phyloP scores from a whole-genome alignment of 345 rosid species.

The Psidium guajava region DNA sequence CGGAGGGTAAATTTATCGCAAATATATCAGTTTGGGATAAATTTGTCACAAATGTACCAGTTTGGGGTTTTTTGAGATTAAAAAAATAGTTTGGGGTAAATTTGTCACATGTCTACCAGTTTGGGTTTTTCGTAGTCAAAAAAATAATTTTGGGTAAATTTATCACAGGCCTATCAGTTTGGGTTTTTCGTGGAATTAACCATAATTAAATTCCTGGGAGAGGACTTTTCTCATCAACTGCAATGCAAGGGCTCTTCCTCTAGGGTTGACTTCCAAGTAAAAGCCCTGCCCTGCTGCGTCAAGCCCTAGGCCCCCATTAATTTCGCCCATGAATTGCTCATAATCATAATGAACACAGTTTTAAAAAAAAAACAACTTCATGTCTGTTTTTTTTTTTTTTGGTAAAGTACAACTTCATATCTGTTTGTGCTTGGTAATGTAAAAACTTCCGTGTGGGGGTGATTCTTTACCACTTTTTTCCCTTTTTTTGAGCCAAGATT shows the following conservation, averaged over 20 bases:
- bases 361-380: background rate
- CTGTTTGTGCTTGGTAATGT: background rate
- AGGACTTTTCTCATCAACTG: slow-evolving; percentile 7
- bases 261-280: slow-evolving; percentile 17
- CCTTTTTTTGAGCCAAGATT: too few species aligned
- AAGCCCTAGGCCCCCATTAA: slow-evolving; percentile 9
- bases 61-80: too few species aligned
- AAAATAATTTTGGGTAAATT: too few species aligned
- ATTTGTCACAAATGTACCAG: too few species aligned
- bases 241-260: background rate
- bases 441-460: background rate
- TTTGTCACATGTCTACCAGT: too few species aligned
- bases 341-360: background rate
- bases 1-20: too few species aligned
- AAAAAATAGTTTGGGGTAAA: too few species aligned
- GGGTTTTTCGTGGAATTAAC: too few species aligned
- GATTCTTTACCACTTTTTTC: background rate
- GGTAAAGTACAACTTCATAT: background rate
- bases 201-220: background rate
- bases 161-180: too few species aligned
- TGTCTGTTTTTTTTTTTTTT: too few species aligned
- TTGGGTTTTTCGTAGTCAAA: too few species aligned
- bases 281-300: slow-evolving; percentile 8
- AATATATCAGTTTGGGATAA: too few species aligned
- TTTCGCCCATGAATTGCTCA: background rate